Conservation (phyloP, 257 asterid genomes). For the Pogostemon cablin region DNA sequence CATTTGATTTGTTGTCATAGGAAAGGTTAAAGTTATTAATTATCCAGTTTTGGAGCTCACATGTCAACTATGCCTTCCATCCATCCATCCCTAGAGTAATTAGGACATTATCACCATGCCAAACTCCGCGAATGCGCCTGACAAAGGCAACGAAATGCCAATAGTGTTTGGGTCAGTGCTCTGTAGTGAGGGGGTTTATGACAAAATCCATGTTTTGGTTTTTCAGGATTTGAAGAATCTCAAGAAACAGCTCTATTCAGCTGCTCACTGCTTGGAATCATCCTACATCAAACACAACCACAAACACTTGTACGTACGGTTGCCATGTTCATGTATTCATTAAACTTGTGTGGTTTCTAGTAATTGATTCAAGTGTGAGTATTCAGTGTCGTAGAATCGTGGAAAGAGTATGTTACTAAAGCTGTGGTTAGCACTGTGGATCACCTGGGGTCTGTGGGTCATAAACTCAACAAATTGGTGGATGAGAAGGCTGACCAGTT, state of each 20-base stretch:
- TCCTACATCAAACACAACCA: conserved; percentile 56
- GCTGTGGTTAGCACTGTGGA: conserved; percentile 83
- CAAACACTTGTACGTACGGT: conserved; percentile 51
- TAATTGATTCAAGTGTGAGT: too few species aligned
- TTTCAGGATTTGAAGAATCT: conserved; percentile 64
- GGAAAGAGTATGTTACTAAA: conserved; percentile 60
- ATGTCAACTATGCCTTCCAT: background rate
- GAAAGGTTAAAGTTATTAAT: background rate
- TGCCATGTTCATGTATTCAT: too few species aligned
- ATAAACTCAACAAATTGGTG: conserved; percentile 58
- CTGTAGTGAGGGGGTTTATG: too few species aligned
- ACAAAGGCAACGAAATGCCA: conserved; percentile 52
- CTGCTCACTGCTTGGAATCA: conserved; percentile 72
- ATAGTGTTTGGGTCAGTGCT: background rate
- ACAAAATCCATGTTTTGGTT: background rate
- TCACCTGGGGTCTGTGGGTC: conserved; percentile 79
- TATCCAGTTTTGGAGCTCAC: background rate
- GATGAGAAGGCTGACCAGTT: conserved; percentile 56
- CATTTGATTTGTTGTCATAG: conserved; percentile 15
- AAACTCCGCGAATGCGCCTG: conserved; percentile 35
- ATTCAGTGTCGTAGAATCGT: conserved; percentile 59
- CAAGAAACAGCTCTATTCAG: conserved; percentile 63
- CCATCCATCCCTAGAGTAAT: too few species aligned
- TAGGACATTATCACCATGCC: too few species aligned
- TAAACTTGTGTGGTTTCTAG: too few species aligned